A percentile compares a stretch with the other conserved stretches of the same genome.
phyloP scores from a whole-genome alignment of 2,329 filamentous ascomycete genomes.

The Monilinia vaccinii-corymbosi region DNA sequence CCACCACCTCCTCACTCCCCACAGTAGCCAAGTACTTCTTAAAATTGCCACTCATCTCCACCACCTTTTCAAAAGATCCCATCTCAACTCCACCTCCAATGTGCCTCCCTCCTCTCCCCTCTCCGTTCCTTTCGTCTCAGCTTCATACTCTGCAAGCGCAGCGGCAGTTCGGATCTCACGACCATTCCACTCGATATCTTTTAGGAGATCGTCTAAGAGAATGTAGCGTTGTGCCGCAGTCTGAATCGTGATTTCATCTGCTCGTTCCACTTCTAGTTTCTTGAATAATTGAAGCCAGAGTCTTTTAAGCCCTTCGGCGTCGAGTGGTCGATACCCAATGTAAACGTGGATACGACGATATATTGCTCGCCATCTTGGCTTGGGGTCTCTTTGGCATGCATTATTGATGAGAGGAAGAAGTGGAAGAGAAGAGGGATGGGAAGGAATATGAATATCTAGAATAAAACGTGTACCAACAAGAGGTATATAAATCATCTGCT shows the following conservation, averaged over 20 bases:
- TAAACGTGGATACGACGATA: slow-evolving; percentile 30
- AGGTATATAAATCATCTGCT: background rate
- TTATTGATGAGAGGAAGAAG: slow-evolving; percentile 1
- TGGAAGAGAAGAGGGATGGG: background rate
- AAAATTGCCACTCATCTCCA: slow-evolving; percentile 18
- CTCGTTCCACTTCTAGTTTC: slow-evolving; percentile 16
- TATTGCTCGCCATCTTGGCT: slow-evolving; percentile 14
- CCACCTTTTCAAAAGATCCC: slow-evolving; percentile 20
- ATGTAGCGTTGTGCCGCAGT: slow-evolving; percentile 17
- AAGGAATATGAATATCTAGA: background rate
- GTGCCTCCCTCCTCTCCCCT: background rate
- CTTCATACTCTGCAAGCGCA: slow-evolving; percentile 21
- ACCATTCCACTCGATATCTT: slow-evolving; percentile 23
- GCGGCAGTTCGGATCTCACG: slow-evolving; percentile 23
- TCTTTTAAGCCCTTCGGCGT: slow-evolving; percentile 18
- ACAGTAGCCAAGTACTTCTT: slow-evolving; percentile 19
- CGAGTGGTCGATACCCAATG: slow-evolving; percentile 27
- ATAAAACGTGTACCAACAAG: background rate
- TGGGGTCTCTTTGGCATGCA: slow-evolving; percentile 4
- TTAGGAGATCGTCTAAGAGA: slow-evolving; percentile 14
- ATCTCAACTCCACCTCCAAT: slow-evolving; percentile 11
- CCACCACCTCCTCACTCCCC: slow-evolving; percentile 1
- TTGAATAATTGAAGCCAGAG: slow-evolving; percentile 27
- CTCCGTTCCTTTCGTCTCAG: background rate
- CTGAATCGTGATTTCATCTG: slow-evolving; percentile 13